Evolutionary conservation across 2,329 filamentous ascomycete genomes (phyloP).

Genomic region (Passalora sequoiae): DNA sequence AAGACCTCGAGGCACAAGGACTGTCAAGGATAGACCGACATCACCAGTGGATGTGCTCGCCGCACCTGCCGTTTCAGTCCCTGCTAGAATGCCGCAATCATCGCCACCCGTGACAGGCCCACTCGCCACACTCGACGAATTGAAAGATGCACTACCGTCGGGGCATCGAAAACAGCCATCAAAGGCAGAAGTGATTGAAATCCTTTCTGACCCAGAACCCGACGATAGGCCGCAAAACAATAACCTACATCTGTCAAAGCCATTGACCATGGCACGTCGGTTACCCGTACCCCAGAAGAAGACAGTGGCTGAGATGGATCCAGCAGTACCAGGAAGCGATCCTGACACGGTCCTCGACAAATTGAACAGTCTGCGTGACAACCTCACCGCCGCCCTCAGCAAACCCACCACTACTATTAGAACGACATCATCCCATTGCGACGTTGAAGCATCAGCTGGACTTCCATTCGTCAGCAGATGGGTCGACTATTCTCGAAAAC

Average conservation of each 20-base stretch:
- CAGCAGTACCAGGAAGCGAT: slow-evolving; percentile 37
- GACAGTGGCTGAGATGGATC: slow-evolving; percentile 11
- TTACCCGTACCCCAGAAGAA: slow-evolving; percentile 24
- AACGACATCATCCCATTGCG: slow-evolving; percentile 20
- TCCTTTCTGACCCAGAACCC: slow-evolving; percentile 31
- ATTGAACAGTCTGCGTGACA: slow-evolving; percentile 43
- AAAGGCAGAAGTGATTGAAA: slow-evolving; percentile 33
- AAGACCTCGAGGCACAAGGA: slow-evolving; percentile 29
- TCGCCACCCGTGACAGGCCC: slow-evolving; percentile 25
- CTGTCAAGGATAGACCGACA: slow-evolving; percentile 22
- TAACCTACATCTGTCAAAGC: slow-evolving; percentile 26
- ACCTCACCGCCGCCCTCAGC: slow-evolving; percentile 42
- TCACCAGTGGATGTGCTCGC: slow-evolving; percentile 21
- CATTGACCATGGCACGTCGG: slow-evolving; percentile 26
- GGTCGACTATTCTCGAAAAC: slow-evolving; percentile 86
- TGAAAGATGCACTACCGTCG: slow-evolving; percentile 28
- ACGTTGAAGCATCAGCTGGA: slow-evolving; percentile 33
- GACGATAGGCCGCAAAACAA: slow-evolving; percentile 24
- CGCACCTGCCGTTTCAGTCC: slow-evolving; percentile 11
- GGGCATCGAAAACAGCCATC: slow-evolving; percentile 25
- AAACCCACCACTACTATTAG: slow-evolving; percentile 38
- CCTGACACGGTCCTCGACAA: slow-evolving; percentile 43
- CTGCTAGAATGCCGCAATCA: slow-evolving; percentile 20
- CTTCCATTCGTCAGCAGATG: slow-evolving; percentile 64
- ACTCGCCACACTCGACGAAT: slow-evolving; percentile 31